These are phyloP conservation scores for Pilasporangium apinafurcum DNA, from an alignment of 352 stramenopile species.

Conservation along the genomic window DNA sequence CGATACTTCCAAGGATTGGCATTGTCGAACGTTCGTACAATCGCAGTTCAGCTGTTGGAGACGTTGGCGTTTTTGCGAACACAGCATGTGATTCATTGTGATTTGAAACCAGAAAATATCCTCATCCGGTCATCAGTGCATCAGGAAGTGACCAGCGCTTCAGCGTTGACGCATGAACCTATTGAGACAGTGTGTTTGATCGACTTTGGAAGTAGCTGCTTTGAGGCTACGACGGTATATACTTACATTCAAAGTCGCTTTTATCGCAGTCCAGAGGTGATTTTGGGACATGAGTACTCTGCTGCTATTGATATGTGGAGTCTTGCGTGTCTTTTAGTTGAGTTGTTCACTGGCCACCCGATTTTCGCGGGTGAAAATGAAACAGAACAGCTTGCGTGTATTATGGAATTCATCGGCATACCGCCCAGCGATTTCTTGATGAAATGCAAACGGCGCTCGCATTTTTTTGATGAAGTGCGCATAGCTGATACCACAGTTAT, in stretches of 20 bases:
- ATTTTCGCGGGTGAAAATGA: constrained; percentile 86
- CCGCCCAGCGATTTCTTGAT: constrained; percentile 37
- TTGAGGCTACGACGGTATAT: constrained; percentile 81
- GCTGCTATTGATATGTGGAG: constrained; percentile 88
- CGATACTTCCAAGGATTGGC: constrained; percentile 94
- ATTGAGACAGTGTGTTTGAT: constrained; percentile 80
- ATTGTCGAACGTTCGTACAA: constrained; percentile 79
- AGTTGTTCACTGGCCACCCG: constrained; percentile 74
- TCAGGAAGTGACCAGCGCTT: constrained; percentile 47
- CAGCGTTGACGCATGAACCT: constrained; percentile 37
- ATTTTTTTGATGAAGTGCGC: constrained; percentile 55
- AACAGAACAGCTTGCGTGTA: constrained; percentile 78
- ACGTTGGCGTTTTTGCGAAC: constrained; percentile 72
- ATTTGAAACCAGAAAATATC: constrained; percentile 99
- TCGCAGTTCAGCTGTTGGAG: constrained; percentile 86
- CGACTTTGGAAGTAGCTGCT: constrained; percentile 97
- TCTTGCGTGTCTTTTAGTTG: constrained; percentile 81
- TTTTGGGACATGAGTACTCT: constrained; percentile 88
- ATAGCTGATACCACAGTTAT: background rate
- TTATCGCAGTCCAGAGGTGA: constrained; percentile 96
- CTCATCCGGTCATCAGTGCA: constrained; percentile 20
- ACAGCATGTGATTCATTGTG: constrained; percentile 94
- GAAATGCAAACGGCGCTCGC: constrained; percentile 43
- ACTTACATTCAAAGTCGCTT: constrained; percentile 98
- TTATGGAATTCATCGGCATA: constrained; percentile 71